Base-by-base conservation (phyloP, 2,329 filamentous ascomycete genomes). In the Cucurbitaria berberidis region DNA sequence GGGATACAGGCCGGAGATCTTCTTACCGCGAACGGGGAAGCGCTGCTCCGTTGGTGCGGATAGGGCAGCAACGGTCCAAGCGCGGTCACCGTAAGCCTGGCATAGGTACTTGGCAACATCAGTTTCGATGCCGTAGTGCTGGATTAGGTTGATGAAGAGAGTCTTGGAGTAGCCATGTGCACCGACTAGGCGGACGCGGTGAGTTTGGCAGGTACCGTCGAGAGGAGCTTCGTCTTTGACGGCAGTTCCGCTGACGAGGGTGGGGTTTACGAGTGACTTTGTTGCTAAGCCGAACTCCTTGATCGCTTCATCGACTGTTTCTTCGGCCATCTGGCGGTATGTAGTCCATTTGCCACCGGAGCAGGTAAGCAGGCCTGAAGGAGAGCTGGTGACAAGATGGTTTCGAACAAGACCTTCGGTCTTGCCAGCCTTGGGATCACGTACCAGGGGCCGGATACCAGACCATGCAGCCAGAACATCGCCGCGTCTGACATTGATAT, bases 331-430 rank as follows among this genome's bases (percentile, higher is more conserved):
- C 75, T 96, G 90, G 51, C 91, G 88, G 77, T 96, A 96, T 1
- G 91, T 96, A 2, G 91, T 96, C 91, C 91, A 96, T 77, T 96
- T 96, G 42, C 91, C 91, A 63, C 91, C 91, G 24, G 90, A 90
- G 69, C 90, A 93, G 29, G 91, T 96, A 61, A 96, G 78, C 18
- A 96, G 82, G 10, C 91, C 91, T 6, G 89, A 91, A 1, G 83
- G 76, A n/a, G 90, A 93, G 44, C 90, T 82, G 55, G 91, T 88
- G 63, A 96, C 85, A 38, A 96, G 81, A 73, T 96, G 91, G 74
- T 93, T 96, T 51, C 91, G 89, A 45, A 96, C 91, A 16, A 96
- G 85, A 22, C 91, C 92, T 76, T 96, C 88, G 0, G 91, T 95
- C 72, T 91, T 93, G 74, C 86, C 86, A 45, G 90, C 90, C 70